Evolutionary conservation across 345 rosid genomes (phyloP).

Genomic region (Arabidopsis suecica): DNA sequence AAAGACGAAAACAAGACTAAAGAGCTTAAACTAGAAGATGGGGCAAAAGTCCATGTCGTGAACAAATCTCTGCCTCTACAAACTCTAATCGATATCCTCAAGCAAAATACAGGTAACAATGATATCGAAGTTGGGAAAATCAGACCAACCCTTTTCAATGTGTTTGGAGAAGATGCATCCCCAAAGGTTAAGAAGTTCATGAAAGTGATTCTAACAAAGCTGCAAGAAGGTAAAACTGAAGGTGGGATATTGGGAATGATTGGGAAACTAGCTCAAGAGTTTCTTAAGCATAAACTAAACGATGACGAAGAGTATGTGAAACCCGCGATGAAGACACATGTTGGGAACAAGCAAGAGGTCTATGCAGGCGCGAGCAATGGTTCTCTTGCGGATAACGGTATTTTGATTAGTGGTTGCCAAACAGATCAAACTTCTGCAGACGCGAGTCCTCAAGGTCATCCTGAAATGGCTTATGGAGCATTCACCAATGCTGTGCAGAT

Average conservation of each 20-base stretch:
- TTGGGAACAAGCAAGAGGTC: constrained; percentile 67
- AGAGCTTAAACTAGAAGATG: constrained; percentile 50
- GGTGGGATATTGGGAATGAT: constrained; percentile 85
- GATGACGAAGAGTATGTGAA: constrained; percentile 62
- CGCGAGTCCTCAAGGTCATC: constrained; percentile 67
- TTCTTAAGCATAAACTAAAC: constrained; percentile 76
- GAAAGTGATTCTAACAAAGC: constrained; percentile 72
- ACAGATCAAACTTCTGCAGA: constrained; percentile 93
- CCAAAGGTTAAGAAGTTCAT: constrained; percentile 96
- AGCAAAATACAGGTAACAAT: constrained; percentile 85
- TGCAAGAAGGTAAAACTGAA: constrained; percentile 52
- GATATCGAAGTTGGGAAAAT: constrained; percentile 82
- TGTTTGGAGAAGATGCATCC: constrained; percentile 87
- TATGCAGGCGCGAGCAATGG: constrained; percentile 72
- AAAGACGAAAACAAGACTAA: constrained; percentile 50
- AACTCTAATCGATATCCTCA: constrained; percentile 81
- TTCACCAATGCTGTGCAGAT: constrained; percentile 87
- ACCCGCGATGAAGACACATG: constrained; percentile 70
- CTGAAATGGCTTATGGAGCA: constrained; percentile 80
- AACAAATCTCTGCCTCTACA: constrained; percentile 81
- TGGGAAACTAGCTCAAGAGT: constrained; percentile 80
- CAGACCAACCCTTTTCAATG: constrained; percentile 80
- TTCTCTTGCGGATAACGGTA: constrained; percentile 67
- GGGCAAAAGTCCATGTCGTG: constrained; percentile 52
- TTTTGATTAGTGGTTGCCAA: constrained; percentile 93